Percentiles rank a stretch among this genome's conserved stretches.
Conservation (phyloP, 129 eudicot species). For the Helianthus tuberosus region DNA sequence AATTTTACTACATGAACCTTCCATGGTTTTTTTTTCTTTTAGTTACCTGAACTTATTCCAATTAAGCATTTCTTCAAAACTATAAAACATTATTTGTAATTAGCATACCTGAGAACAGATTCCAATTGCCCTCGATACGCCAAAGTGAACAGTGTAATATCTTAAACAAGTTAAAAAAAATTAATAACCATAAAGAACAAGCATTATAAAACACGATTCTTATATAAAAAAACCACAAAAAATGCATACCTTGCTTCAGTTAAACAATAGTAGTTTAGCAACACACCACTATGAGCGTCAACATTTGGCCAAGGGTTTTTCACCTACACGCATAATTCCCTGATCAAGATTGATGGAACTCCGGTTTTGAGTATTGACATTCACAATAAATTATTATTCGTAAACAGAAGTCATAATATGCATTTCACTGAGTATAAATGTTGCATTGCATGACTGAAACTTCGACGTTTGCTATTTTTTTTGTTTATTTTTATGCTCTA, state of each 20-base stretch:
- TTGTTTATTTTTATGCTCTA: constrained; percentile 4
- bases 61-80: too few relatives aligned
- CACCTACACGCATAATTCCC: constrained; percentile 52
- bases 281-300: constrained; percentile 99
- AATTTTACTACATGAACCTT: too few relatives aligned
- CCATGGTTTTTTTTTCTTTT: too few relatives aligned
- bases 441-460: background rate
- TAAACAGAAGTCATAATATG: background rate
- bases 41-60: too few relatives aligned
- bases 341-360: background rate
- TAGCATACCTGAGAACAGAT: constrained; percentile 85
- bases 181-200: background rate
- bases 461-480: background rate
- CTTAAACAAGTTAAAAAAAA: constrained; percentile 31
- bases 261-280: constrained; percentile 91
- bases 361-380: background rate
- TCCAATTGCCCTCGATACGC: constrained; percentile 94
- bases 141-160: constrained; percentile 94
- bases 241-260: constrained; percentile 90
- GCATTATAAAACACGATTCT: background rate
- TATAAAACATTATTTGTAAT: background rate
- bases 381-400: background rate
- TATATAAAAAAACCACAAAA: background rate
- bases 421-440: background rate
- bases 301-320: constrained; percentile 99